Evolutionary conservation across 2,329 filamentous ascomycete genomes (phyloP).

Genomic region (Capronia coronata): DNA sequence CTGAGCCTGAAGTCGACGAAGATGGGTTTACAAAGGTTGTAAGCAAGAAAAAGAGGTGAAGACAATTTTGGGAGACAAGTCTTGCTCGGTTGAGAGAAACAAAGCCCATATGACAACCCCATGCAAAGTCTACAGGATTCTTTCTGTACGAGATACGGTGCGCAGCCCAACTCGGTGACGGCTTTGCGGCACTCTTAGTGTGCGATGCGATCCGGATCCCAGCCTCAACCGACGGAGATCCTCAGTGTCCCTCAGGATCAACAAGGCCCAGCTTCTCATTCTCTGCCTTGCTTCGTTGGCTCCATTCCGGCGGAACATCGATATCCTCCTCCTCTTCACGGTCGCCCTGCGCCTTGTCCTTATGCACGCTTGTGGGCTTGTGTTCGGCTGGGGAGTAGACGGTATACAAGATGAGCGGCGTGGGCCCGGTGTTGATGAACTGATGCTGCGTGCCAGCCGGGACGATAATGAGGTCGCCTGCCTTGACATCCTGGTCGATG

Average conservation of each 20-base stretch:
- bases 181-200: too few species aligned
- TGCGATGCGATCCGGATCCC: too few species aligned
- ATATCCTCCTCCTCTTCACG: slow-evolving; percentile 55
- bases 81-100: too few species aligned
- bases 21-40: slow-evolving; percentile 74
- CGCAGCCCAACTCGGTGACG: too few species aligned
- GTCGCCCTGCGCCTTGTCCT: slow-evolving; percentile 58
- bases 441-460: slow-evolving; percentile 61
- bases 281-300: slow-evolving; percentile 49
- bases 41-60: slow-evolving; percentile 56
- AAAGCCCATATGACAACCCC: too few species aligned
- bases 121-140: too few species aligned
- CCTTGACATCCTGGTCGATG: slow-evolving; percentile 51
- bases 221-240: slow-evolving; percentile 38
- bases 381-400: slow-evolving; percentile 60
- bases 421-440: slow-evolving; percentile 56
- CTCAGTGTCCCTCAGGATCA: slow-evolving; percentile 31
- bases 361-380: slow-evolving; percentile 52
- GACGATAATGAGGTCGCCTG: slow-evolving; percentile 55
- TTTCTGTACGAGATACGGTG: too few species aligned
- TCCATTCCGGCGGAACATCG: slow-evolving; percentile 57
- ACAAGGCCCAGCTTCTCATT: slow-evolving; percentile 54
- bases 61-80: background rate
- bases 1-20: slow-evolving; percentile 66
- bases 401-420: slow-evolving; percentile 56